Evolutionary conservation across 129 eudicot species (phyloP), one percentile per base, ranked within the genome.

Genomic region (Artemisia annua): DNA sequence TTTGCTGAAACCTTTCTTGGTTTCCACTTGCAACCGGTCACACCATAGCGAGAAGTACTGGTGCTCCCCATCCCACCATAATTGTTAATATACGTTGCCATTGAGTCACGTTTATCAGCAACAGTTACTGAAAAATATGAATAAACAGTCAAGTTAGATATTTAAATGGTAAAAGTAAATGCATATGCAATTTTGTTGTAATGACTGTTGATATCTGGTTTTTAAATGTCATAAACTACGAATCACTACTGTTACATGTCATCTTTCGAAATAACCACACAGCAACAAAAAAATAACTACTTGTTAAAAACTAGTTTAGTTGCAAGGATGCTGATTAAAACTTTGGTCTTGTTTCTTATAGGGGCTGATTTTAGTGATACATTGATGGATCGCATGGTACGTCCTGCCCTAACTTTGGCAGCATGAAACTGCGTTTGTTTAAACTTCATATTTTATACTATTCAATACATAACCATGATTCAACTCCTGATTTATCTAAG

Each of bases 361-460:
- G 98, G 98, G 86, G 98, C 98, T 11, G 98, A 94, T 83, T 79
- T 94, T 75, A 94, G 98, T 72, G 98, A 94, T 73, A 94, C 98
- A 15, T 78, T 94, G 69, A 94, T 94, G 98, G 98, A 94, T 84
- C 96, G 98, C 66, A 94, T 94, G 98, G 98, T 92, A 84, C 75
- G 86, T 39, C 62, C 43, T 39, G 55, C 66, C 10, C 53, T 49
- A n/a, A n/a, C n/a, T n/a, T n/a, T n/a, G n/a, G n/a, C n/a, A n/a
- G n/a, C n/a, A n/a, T n/a, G n/a, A n/a, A n/a, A n/a, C n/a, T n/a
- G 11, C 57, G 8, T 13, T 56, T 39, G 46, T 39, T 58, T 44
- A 13, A 52, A 64, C 73, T 51, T 39, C 46, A 44, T 64, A 75
- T 18, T 53, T 19, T 12, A 5, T 53, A 51, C 30, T 48, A 44